Base-by-base conservation (phyloP, 163 green algal species). In the Chlamydomonas reinhardtii region DNA sequence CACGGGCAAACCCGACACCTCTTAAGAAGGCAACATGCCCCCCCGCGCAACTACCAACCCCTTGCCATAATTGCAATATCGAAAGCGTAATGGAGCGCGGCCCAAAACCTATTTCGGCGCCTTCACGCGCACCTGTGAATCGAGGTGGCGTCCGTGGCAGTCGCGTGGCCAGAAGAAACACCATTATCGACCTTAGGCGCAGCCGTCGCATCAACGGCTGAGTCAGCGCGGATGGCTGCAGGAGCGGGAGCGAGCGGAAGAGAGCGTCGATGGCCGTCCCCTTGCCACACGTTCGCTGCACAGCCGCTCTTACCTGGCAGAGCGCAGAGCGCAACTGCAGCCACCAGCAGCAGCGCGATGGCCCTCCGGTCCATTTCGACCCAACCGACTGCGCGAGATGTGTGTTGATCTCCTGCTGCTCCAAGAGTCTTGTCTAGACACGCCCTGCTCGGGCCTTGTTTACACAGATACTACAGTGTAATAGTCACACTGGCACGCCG, bases 151-250 rank as follows among this genome's bases (percentile, higher is more conserved):
- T 90, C 85, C 6, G 85, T 90, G 16, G 72, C 64, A 27, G 85
- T 87, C 17, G 78, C 70, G 39, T 84, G 71, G 2, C 78, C 72
- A 25, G 82, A 81, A 17, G 83, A 35, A 1, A 88, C 65, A 8
- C 74, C 86, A 31, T 87, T 81, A 31, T 88, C 78, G 1, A 90
- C 86, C 74, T 85, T 81, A 0, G 86, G 86, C 25, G 80, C 54
- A 0, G 25, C 64, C 15, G 64, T 87, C 35, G 74, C 37, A 27
- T 90, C 85, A 27, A 90, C 61, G 0, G 43, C 62, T 9, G 34
- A 62, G 16, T 83, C 71, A 12, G 61, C 85, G 16, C 39, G n/a
- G 79, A 65, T 79, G 24, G 86, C 86, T 90, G 86, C 79, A 86
- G 5, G 14, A 3, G 34, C 9, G 39, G 15, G 12, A 14, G 24